A percentile compares a stretch with the other conserved stretches of the same genome.
These are phyloP conservation scores for Corymbia calophylla DNA, from an alignment of 441 rosid genomes.

Conservation along the genomic window DNA sequence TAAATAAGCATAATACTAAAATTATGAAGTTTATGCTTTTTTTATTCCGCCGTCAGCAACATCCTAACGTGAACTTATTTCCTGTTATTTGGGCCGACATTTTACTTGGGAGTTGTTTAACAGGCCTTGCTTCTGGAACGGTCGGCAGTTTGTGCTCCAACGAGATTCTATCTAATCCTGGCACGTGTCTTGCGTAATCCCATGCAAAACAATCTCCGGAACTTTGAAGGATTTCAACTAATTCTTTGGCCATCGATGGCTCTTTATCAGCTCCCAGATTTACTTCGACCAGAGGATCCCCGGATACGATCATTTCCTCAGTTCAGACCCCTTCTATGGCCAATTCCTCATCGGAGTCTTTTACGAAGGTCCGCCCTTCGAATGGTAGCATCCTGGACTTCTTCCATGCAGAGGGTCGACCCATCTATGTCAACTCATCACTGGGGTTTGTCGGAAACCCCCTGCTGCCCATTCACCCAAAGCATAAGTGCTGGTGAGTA, in stretches of 20 bases:
- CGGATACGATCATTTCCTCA: not conserved
- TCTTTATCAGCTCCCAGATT: not conserved
- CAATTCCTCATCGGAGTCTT: not conserved
- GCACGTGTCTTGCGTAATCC: not conserved
- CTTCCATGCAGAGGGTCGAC: not conserved
- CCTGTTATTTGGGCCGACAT: no score
- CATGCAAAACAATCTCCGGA: not conserved
- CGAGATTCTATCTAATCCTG: not conserved
- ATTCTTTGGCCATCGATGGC: not conserved
- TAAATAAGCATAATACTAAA: not conserved
- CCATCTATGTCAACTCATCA: not conserved
- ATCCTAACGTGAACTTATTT: not conserved
- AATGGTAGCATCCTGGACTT: not conserved
- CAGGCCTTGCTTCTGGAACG: not conserved
- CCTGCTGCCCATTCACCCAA: not conserved
- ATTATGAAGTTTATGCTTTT: accelerated
- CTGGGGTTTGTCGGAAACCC: not conserved
- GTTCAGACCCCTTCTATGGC: not conserved
- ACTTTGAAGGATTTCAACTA: not conserved
- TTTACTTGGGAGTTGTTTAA: not conserved
- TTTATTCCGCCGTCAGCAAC: not conserved
- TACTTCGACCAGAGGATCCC: not conserved
- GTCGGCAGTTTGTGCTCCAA: not conserved
- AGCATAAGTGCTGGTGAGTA: not conserved
- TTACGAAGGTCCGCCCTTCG: not conserved